These are phyloP conservation scores for Monilinia vaccinii-corymbosi DNA, from an alignment of 2,329 filamentous ascomycete genomes.

Conservation along the genomic window DNA sequence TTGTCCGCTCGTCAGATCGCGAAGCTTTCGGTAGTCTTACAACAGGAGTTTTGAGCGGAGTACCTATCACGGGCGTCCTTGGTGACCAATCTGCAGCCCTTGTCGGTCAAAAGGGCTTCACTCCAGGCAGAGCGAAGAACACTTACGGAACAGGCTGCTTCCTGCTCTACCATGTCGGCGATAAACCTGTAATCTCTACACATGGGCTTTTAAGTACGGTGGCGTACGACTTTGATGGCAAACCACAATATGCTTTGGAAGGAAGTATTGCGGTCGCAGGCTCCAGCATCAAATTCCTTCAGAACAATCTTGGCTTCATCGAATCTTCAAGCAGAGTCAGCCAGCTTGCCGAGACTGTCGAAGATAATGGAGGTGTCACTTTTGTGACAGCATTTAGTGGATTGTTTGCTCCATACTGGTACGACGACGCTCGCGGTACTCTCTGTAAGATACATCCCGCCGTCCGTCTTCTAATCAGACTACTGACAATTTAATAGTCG, in stretches of 20 bases:
- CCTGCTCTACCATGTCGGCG: constrained; percentile 72
- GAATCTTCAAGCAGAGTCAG: constrained; percentile 53
- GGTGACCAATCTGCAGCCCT: constrained; percentile 76
- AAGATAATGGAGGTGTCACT: constrained; percentile 59
- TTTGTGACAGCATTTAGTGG: constrained; percentile 67
- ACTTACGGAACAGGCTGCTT: constrained; percentile 84
- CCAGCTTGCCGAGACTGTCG: constrained; percentile 53
- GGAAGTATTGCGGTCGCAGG: constrained; percentile 71
- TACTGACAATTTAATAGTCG: constrained; percentile 35
- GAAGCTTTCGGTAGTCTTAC: constrained; percentile 58
- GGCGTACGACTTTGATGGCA: constrained; percentile 64
- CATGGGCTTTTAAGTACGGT: constrained; percentile 71
- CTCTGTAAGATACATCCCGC: constrained; percentile 41
- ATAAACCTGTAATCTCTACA: constrained; percentile 68
- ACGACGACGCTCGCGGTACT: constrained; percentile 64
- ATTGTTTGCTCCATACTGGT: constrained; percentile 68
- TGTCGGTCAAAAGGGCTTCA: constrained; percentile 72
- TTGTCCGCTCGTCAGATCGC: constrained; percentile 64
- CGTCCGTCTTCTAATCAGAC: not conserved
- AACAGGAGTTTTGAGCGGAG: constrained; percentile 53
- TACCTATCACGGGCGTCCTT: constrained; percentile 65
- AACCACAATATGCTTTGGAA: constrained; percentile 66
- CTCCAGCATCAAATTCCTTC: constrained; percentile 64
- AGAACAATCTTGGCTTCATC: constrained; percentile 57
- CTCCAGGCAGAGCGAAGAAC: constrained; percentile 70